These are phyloP conservation scores for Physaria fendleri DNA, from an alignment of 345 rosid species.

Conservation along the genomic window DNA sequence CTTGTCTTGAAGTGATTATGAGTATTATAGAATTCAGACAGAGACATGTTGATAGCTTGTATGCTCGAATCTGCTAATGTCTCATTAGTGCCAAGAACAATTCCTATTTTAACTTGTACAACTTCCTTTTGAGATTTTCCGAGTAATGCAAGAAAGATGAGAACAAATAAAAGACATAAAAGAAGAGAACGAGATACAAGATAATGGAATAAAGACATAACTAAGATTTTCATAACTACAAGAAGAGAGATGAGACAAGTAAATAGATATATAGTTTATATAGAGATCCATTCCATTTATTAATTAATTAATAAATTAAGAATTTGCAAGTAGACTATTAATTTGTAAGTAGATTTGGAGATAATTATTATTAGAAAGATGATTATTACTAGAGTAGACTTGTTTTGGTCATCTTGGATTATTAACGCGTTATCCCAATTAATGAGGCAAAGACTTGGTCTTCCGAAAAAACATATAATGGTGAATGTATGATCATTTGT, in stretches of 20 bases:
- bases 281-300: not conserved
- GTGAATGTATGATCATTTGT: not conserved
- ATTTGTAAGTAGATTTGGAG: not conserved
- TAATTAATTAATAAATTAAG: not conserved
- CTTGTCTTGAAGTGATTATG: slow-evolving; percentile 20
- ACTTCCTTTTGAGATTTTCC: slow-evolving; percentile 16
- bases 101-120: slow-evolving; percentile 29
- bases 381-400: not conserved
- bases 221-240: not conserved
- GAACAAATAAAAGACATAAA: not conserved
- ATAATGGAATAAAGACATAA: not conserved
- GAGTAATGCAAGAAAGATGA: not conserved
- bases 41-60: slow-evolving; percentile 28
- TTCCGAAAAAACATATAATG: not conserved
- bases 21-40: slow-evolving; percentile 23
- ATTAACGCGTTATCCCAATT: not conserved
- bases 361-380: not conserved
- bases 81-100: slow-evolving; percentile 27
- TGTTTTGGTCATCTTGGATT: slow-evolving; percentile 4
- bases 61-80: slow-evolving; percentile 9
- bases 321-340: slow-evolving; percentile 14
- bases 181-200: slow-evolving; percentile 12
- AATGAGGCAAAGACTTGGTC: slow-evolving; percentile 10
- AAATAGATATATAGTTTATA: not conserved
- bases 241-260: not conserved